Percentiles rank a stretch among this genome's conserved stretches.
These are phyloP conservation scores for Lizonia empirigonia DNA, from an alignment of 2,329 filamentous ascomycete species.

Conservation along the genomic window DNA sequence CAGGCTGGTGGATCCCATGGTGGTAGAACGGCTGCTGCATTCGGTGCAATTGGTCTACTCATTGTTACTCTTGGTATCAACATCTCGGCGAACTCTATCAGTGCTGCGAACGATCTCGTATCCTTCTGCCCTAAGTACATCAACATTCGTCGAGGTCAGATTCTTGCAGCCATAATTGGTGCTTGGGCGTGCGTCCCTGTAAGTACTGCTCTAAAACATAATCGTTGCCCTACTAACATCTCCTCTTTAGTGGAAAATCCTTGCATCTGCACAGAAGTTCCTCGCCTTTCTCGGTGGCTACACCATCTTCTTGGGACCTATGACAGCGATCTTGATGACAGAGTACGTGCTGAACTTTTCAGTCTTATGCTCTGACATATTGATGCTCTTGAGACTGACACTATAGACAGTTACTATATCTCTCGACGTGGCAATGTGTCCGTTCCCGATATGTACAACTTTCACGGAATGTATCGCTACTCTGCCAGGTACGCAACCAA, in stretches of 20 bases:
- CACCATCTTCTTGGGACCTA: slow-evolving; percentile 35
- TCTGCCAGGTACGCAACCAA: slow-evolving; percentile 28
- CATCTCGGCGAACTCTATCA: slow-evolving; percentile 34
- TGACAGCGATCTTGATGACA: slow-evolving; percentile 31
- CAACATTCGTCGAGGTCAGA: slow-evolving; percentile 37
- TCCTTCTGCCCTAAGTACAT: slow-evolving; percentile 31
- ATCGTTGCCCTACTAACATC: background rate
- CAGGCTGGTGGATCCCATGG: slow-evolving; percentile 46
- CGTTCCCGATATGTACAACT: slow-evolving; percentile 33
- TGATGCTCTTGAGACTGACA: background rate
- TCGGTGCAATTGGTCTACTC: slow-evolving; percentile 32
- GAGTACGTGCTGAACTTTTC: slow-evolving; percentile 9
- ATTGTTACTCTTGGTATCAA: slow-evolving; percentile 45
- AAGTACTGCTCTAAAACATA: background rate
- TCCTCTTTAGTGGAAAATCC: slow-evolving; percentile 40
- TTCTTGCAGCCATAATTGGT: slow-evolving; percentile 46
- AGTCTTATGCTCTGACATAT: too few species aligned
- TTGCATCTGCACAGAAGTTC: slow-evolving; percentile 44
- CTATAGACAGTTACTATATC: slow-evolving; percentile 26
- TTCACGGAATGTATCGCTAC: slow-evolving; percentile 37
- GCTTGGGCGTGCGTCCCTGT: slow-evolving; percentile 46
- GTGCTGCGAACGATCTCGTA: slow-evolving; percentile 33
- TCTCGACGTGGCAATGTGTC: slow-evolving; percentile 29
- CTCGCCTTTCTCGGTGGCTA: slow-evolving; percentile 42
- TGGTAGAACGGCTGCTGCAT: slow-evolving; percentile 34